Percentiles rank a stretch among this genome's conserved stretches.
phyloP scores from a whole-genome alignment of 768 basidiomycete species.

The Kwoniella europaea region DNA sequence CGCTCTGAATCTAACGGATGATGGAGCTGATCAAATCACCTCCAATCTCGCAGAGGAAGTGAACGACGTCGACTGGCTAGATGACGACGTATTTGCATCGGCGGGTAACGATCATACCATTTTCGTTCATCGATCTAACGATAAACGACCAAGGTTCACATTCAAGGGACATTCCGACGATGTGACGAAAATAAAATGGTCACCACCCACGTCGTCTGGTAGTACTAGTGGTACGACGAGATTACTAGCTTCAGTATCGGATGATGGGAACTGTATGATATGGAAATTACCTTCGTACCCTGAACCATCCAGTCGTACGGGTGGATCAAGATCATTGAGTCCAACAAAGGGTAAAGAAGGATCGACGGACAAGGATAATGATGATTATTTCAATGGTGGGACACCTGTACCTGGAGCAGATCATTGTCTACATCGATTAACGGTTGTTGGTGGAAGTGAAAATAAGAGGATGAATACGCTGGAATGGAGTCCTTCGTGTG shows the following conservation, averaged over 20 bases:
- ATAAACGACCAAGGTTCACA: constrained; percentile 42
- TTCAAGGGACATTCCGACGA: constrained; percentile 55
- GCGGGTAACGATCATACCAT: constrained; percentile 54
- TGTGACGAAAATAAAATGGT: constrained; percentile 48
- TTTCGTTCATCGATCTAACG: constrained; percentile 42
- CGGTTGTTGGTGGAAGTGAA: constrained; percentile 33
- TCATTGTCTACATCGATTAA: constrained; percentile 31
- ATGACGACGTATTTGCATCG: constrained; percentile 54
- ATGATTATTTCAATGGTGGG: constrained; percentile 45
- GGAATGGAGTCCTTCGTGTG: constrained; percentile 44
- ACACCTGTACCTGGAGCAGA: constrained; percentile 32
- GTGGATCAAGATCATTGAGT: constrained; percentile 16
- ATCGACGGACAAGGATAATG: constrained; percentile 40
- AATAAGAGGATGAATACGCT: constrained; percentile 48
- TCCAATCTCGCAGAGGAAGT: constrained; percentile 40
- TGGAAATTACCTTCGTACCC: constrained; percentile 50
- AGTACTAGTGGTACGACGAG: constrained; percentile 25
- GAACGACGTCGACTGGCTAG: constrained; percentile 57
- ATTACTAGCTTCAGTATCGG: constrained; percentile 49
- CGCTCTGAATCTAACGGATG: not conserved
- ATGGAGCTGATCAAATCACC: too few species aligned
- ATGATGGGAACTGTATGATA: constrained; percentile 52
- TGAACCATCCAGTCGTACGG: constrained; percentile 17
- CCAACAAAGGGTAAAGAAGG: constrained; percentile 26
- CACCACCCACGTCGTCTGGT: constrained; percentile 18